These are phyloP conservation scores for Helichrysum umbraculigerum DNA, from an alignment of 129 eudicot genomes.

Conservation along the genomic window DNA sequence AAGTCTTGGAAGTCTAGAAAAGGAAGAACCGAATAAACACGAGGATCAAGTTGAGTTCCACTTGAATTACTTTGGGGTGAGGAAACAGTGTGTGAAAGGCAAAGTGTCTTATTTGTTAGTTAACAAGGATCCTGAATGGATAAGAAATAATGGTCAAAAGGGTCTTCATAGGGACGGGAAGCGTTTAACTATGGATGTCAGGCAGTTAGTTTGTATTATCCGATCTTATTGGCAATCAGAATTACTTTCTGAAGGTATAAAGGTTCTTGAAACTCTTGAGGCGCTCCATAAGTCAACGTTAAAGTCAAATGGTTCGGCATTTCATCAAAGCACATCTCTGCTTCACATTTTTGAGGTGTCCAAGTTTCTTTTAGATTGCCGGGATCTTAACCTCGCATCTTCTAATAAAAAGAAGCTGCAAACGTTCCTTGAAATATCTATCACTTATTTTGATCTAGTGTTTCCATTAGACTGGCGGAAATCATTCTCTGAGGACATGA, in stretches of 20 bases:
- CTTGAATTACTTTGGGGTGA: too few relatives aligned
- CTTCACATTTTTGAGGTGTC: neutral
- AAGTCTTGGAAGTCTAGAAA: too few relatives aligned
- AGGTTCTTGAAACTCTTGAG: neutral
- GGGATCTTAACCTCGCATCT: neutral
- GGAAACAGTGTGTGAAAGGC: too few relatives aligned
- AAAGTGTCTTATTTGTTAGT: too few relatives aligned
- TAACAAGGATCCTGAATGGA: too few relatives aligned
- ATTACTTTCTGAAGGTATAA: neutral
- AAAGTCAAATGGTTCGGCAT: neutral
- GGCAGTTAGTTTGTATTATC: neutral
- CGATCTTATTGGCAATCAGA: neutral
- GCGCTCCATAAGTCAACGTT: neutral
- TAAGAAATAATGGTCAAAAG: neutral
- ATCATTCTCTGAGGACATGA: neutral
- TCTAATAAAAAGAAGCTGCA: neutral
- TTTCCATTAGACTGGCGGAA: neutral
- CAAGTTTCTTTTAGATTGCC: neutral
- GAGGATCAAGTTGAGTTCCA: too few relatives aligned
- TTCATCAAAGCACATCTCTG: neutral
- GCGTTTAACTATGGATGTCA: neutral
- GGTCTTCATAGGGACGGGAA: neutral
- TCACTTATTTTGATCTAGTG: neutral
- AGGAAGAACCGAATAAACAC: too few relatives aligned
- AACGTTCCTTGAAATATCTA: neutral